A percentile compares a stretch with the other conserved stretches of the same genome.
Conservation (phyloP, 1,139 yeast genomes). For the Blastobotrys persicus region DNA sequence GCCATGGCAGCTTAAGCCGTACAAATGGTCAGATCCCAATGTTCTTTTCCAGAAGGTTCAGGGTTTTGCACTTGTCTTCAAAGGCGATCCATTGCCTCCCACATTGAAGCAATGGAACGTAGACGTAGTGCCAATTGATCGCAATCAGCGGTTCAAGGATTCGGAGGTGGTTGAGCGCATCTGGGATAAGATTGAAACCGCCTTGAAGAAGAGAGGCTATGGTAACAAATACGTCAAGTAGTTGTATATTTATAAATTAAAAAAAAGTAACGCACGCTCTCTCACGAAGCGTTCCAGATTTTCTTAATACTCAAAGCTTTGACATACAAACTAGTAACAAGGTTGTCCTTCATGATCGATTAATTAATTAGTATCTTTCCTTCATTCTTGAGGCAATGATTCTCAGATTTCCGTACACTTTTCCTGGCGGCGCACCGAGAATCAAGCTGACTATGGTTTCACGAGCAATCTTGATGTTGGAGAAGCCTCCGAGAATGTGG, state of each 20-base stretch:
- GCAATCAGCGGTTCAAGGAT: slow-evolving; percentile 83
- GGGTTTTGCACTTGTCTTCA: slow-evolving; percentile 76
- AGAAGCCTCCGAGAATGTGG: slow-evolving; percentile 94
- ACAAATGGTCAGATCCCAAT: slow-evolving; percentile 80
- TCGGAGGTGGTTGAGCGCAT: slow-evolving; percentile 79
- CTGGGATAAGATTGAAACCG: slow-evolving; percentile 57
- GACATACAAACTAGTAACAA: no score
- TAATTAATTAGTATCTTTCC: slow-evolving; percentile 81
- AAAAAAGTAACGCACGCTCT: slow-evolving; percentile 4
- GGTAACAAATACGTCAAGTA: background rate
- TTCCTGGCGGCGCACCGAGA: slow-evolving; percentile 98
- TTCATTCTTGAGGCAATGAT: slow-evolving; percentile 96
- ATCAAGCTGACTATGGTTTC: slow-evolving; percentile 92
- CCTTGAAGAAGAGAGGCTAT: slow-evolving; percentile 14
- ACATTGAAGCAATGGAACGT: slow-evolving; percentile 87
- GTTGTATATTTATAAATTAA: slow-evolving; percentile 2
- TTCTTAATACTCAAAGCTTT: no score
- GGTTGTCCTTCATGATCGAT: no score
- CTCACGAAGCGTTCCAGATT: no score
- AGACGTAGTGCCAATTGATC: slow-evolving; percentile 69
- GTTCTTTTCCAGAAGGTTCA: slow-evolving; percentile 76
- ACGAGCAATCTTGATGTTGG: slow-evolving; percentile 96
- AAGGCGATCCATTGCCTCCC: slow-evolving; percentile 76
- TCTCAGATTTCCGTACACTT: slow-evolving; percentile 94
- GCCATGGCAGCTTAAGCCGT: slow-evolving; percentile 90